Base-by-base conservation (phyloP, 495 filamentous ascomycete species). In the Mytilinidion resinicola region DNA sequence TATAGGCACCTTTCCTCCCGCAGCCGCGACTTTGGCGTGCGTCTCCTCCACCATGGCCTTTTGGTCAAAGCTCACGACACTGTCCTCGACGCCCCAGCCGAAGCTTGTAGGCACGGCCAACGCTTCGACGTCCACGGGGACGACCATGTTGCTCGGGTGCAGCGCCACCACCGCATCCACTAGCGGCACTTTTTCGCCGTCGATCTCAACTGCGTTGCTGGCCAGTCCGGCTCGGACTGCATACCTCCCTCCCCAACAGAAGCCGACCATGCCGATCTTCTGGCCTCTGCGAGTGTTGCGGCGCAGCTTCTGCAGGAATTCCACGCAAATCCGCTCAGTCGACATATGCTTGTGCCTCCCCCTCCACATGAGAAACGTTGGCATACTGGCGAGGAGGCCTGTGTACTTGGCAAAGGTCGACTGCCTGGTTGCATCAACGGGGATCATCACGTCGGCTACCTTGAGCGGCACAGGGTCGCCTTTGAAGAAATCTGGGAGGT, bases 211-310 rank as follows among this genome's bases (percentile, higher is more conserved):
- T 55, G 63, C 65, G 49, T 71, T 72, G 21, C 54, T 55, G 47
- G 67, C 69, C 35, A 62, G 53, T 35, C 61, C 68, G 0, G 67
- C 64, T 25, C 67, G 66, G 43, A 75, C 60, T 12, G 73, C 71
- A 59, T 76, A 77, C 56, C 64, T 56, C 4, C 70, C 74, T 17
- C 73, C 74, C 74, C 73, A 76, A 64, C 72, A 76, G 48, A 76
- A 73, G 2, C 74, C 73, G 39, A 74, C 61, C 35, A 73, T 72
- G 10, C 72, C 74, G n/a, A 75, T 69, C 61, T 72, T 75, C 42
- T 65, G 46, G 5, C 64, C 71, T 5, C 57, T 58, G 3, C 69
- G 67, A 14, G 63, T 72, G 30, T 54, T 67, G 39, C 69, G 67
- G 42, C 68, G 34, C 54, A 70, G 41, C 35, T 35, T 41, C 17